phyloP scores from a whole-genome alignment of 1,284 basidiomycete species.

The Pseudomicrostroma phylloplanum region DNA sequence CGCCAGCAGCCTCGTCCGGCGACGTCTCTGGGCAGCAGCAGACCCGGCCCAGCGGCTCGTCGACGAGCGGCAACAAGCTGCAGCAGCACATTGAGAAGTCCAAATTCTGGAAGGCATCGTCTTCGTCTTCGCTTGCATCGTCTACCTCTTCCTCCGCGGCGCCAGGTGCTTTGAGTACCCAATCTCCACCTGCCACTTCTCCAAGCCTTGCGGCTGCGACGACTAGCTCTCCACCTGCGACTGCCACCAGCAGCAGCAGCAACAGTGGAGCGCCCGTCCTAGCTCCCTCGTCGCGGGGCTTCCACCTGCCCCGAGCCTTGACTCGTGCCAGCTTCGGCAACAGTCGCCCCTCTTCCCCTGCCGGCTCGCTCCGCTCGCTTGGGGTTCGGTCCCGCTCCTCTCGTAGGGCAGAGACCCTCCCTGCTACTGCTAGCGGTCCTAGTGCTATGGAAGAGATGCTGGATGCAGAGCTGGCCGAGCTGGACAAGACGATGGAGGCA shows the following conservation, averaged over 20 bases:
- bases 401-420: background rate
- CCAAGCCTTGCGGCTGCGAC: too few species aligned
- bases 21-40: background rate
- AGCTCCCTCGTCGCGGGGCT: background rate
- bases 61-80: background rate
- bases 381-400: background rate
- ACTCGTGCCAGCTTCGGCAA: background rate
- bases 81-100: background rate
- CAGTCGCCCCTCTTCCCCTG: constrained; percentile 1
- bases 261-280: background rate
- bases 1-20: background rate
- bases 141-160: too few species aligned
- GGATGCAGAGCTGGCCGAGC: background rate
- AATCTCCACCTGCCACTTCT: too few species aligned
- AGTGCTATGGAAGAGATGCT: background rate
- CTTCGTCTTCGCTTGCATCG: background rate
- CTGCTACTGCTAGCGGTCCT: background rate
- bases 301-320: background rate
- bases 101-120: background rate
- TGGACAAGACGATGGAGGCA: background rate
- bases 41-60: background rate
- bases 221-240: too few species aligned
- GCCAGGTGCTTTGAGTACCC: too few species aligned
- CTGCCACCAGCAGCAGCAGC: background rate
- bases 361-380: background rate